Evolutionary conservation across 768 basidiomycete genomes (phyloP), one percentile per base, ranked within the genome.

Genomic region (Tylopilus sp.): DNA sequence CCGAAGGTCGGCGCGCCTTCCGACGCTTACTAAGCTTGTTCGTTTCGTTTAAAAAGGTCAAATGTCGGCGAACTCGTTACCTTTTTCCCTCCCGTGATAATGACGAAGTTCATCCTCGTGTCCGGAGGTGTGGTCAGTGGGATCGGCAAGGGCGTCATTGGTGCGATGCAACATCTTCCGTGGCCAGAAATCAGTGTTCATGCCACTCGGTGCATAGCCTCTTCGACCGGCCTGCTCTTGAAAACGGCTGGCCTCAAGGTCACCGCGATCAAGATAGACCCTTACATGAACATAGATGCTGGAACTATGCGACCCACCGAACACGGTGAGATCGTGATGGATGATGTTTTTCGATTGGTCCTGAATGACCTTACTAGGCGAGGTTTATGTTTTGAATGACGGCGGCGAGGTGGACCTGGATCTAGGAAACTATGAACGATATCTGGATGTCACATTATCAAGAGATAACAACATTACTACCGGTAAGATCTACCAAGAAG

Each of bases 261-360:
- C 62, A 99, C 96, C 9, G 91, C 96, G 12, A 98, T 99, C 79
- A 99, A 99, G 76, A 98, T 99, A 64, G 96, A 99, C 70, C 96
- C 96, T 14, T 99, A 99, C 63, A 98, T 99, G 96, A 99, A 99
- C 75, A 98, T 99, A 63, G 96, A 99, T 79, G 96, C 96, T 22
- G 96, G 96, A 31, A 98, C 96, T 19, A 99, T 99, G 96, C 80
- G 92, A 45, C 96, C 96, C 14, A 96, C 94, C 16, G 96, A 99
- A 71, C 96, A 99, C 69, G 96, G 95, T 92, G 69, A 78, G 85
- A 57, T 55, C 45, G 42, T 36, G 54, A 30, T 47, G 37, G 26
- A 58, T 52, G 40, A 3, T 21, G 26, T 21, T 50, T 54, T 45
- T 30, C 38, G 16, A 21, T 33, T 42, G 37, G 7, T 46, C 59